These are phyloP conservation scores for Verticillium nubilum DNA, from an alignment of 2,329 filamentous ascomycete genomes.

Conservation along the genomic window DNA sequence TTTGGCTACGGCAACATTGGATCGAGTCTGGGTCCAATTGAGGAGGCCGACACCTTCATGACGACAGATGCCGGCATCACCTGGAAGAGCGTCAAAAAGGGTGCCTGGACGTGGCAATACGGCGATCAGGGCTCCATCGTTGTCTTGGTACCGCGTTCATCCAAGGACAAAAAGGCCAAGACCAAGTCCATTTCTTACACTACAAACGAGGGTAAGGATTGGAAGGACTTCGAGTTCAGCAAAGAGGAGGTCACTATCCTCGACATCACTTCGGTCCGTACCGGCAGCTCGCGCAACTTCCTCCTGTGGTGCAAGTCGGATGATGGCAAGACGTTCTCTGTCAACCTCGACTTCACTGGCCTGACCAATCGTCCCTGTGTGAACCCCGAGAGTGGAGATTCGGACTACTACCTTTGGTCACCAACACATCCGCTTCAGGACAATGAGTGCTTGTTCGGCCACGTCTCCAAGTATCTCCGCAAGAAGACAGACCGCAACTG, in stretches of 20 bases:
- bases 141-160: slow-evolving; percentile 72
- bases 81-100: slow-evolving; percentile 83
- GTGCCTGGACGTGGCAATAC: slow-evolving; percentile 87
- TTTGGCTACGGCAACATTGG: slow-evolving; percentile 92
- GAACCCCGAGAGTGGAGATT: slow-evolving; percentile 53
- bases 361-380: slow-evolving; percentile 70
- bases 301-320: slow-evolving; percentile 71
- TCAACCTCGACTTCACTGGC: slow-evolving; percentile 86
- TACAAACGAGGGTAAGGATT: slow-evolving; percentile 73
- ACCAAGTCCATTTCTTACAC: slow-evolving; percentile 71
- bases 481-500: slow-evolving; percentile 77
- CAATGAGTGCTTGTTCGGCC: slow-evolving; percentile 86
- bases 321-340: slow-evolving; percentile 57
- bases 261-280: slow-evolving; percentile 83
- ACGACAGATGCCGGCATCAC: slow-evolving; percentile 84
- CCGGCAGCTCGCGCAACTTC: slow-evolving; percentile 87
- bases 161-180: slow-evolving; percentile 60
- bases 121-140: slow-evolving; percentile 93
- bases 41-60: slow-evolving; percentile 84
- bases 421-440: slow-evolving; percentile 76
- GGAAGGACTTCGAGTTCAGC: slow-evolving; percentile 70
- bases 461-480: slow-evolving; percentile 81
- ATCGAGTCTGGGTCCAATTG: slow-evolving; percentile 53
- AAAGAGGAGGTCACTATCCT: slow-evolving; percentile 65
- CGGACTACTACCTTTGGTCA: slow-evolving; percentile 82